phyloP scores from a whole-genome alignment of 306 rosid genomes.

The Arachis hypogaea region DNA sequence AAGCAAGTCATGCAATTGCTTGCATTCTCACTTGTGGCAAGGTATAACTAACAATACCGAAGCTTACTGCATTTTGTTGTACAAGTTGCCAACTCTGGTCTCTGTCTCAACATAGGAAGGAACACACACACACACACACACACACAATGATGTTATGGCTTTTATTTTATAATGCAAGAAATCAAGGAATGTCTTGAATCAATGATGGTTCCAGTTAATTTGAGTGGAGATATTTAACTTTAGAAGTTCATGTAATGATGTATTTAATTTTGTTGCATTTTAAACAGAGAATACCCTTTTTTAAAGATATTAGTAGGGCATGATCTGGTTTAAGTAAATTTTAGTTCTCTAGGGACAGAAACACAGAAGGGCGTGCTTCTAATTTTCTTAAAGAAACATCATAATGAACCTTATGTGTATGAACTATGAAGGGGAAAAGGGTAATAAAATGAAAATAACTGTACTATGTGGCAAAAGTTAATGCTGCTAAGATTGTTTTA shows the following conservation, averaged over 20 bases:
- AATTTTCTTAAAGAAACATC: conserved; percentile 10
- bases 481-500: conserved; percentile 3
- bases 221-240: conserved; percentile 11
- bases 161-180: conserved; percentile 13
- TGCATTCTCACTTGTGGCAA: conserved; percentile 94
- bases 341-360: conserved; percentile 5
- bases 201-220: conserved; percentile 14
- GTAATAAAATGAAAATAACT: not conserved
- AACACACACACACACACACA: not conserved
- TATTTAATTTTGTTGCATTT: conserved; percentile 15
- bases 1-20: conserved; percentile 94
- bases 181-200: conserved; percentile 12
- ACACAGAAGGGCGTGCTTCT: conserved; percentile 4
- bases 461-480: conserved; percentile 15
- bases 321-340: not conserved
- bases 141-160: conserved; percentile 2
- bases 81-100: conserved; percentile 12
- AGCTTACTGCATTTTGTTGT: conserved; percentile 34
- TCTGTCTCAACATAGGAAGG: conserved; percentile 7
- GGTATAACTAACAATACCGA: conserved; percentile 47
- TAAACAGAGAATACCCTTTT: not conserved
- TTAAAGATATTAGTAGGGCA: not conserved
- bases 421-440: not conserved
- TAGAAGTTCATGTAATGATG: conserved; percentile 1
- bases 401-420: conserved; percentile 5